Evolutionary conservation across 331 rosid species (phyloP), one percentile per base, ranked within the genome.

Genomic region (Rosa hybrid): DNA sequence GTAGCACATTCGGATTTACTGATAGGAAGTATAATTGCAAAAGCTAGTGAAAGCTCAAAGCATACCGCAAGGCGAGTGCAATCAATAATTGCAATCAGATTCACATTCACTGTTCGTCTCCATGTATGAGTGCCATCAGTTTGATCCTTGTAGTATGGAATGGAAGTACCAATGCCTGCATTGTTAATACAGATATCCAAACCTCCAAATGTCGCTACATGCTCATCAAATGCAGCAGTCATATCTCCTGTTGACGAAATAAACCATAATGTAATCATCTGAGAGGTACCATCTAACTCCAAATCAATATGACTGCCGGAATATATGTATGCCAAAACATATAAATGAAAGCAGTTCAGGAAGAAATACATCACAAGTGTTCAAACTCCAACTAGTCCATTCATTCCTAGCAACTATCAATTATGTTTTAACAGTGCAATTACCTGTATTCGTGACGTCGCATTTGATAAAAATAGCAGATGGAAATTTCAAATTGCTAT

Each of bases 51-150:
- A 38, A 20, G 12, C 41, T 70, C 71, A 30, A 67, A 85, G 77
- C 89, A 81, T 87, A 95, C 99, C 72, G 99, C 99, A 38, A 86
- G 92, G 12, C 81, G 93, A 57, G 96, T 95, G 90, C 91, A 87
- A 71, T 85, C 87, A 63, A 95, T 80, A 82, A 85, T 80, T 34
- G 90, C 91, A 84, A 71, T 63, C 17, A 95, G 87, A 80, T 95
- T 93, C 83, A 95, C 97, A 27, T 89, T 62, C 63, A 93, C 21
- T 57, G 91, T 18, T 65, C 48, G 77, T 79, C 89, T 93, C 99
- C 99, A 95, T 41, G 98, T 72, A 59, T 1, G 83, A 82, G 87
- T 78, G 71, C 98, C 99, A 75, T 95, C 96, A 1, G 93, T 89
- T 85, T 86, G 78, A 86, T 95, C 98, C 86, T 80, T 68, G 8